A percentile compares a stretch with the other conserved stretches of the same genome.
These are phyloP conservation scores for Aspergillus fructus DNA, from an alignment of 2,329 filamentous ascomycete genomes.

Conservation along the genomic window DNA sequence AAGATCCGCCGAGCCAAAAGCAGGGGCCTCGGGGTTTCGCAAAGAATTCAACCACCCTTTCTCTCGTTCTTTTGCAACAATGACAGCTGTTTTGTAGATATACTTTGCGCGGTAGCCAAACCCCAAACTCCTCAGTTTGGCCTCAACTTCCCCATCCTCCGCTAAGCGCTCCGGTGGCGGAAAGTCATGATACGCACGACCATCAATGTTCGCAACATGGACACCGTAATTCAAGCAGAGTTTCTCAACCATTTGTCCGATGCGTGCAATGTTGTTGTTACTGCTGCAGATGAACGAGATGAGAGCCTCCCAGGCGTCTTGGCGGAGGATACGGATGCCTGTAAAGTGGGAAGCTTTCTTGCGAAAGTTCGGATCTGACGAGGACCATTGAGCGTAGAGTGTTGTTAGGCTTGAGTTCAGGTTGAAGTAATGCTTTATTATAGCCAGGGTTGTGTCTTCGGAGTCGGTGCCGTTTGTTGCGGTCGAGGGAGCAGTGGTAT, in stretches of 20 bases:
- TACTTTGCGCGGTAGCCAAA: slow-evolving; percentile 97
- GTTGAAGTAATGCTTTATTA: slow-evolving; percentile 85
- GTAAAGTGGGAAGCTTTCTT: slow-evolving; percentile 83
- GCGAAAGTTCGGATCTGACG: slow-evolving; percentile 81
- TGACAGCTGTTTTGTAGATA: slow-evolving; percentile 78
- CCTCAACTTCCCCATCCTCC: slow-evolving; percentile 67
- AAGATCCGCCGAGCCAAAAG: slow-evolving; percentile 49
- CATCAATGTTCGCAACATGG: slow-evolving; percentile 68
- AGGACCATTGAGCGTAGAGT: slow-evolving; percentile 85
- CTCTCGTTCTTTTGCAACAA: slow-evolving; percentile 67
- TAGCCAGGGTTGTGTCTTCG: slow-evolving; percentile 64
- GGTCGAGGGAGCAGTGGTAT: slow-evolving; percentile 23
- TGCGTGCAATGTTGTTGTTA: slow-evolving; percentile 96
- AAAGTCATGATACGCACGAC: slow-evolving; percentile 80
- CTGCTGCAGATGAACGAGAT: slow-evolving; percentile 97
- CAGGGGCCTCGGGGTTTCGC: slow-evolving; percentile 71
- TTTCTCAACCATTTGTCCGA: slow-evolving; percentile 95
- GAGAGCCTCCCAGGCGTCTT: slow-evolving; percentile 94
- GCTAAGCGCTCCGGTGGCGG: slow-evolving; percentile 74
- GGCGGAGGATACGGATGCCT: slow-evolving; percentile 86
- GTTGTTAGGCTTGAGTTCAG: slow-evolving; percentile 71
- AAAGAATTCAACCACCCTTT: slow-evolving; percentile 74
- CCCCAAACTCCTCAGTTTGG: slow-evolving; percentile 74
- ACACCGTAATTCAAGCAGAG: slow-evolving; percentile 83
- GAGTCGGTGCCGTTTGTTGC: slow-evolving; percentile 26